phyloP scores from a whole-genome alignment of 345 rosid genomes.

The Rhodamnia argentea region DNA sequence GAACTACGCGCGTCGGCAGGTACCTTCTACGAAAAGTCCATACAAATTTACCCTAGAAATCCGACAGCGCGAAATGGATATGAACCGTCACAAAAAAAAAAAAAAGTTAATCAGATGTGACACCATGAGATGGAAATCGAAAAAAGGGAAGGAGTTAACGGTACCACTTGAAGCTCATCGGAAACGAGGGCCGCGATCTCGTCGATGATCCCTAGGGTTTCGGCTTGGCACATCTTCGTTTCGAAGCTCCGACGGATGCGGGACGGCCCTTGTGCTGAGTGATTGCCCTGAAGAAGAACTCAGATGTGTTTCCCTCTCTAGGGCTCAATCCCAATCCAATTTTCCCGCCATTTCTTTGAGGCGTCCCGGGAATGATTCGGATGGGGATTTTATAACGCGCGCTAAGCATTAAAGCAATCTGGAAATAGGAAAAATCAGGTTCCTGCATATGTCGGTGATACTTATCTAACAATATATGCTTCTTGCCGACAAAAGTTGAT shows the following conservation, averaged over 20 bases:
- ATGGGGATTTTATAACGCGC: not conserved
- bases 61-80: not conserved
- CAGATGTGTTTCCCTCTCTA: not conserved
- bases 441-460: too few species aligned
- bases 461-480: not conserved
- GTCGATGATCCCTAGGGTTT: slow-evolving; percentile 58
- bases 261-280: not conserved
- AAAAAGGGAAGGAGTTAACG: not conserved
- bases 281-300: not conserved
- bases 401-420: not conserved
- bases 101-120: not conserved
- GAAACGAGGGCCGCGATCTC: slow-evolving; percentile 69
- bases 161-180: slow-evolving; percentile 79
- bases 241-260: not conserved
- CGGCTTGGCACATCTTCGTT: slow-evolving; percentile 31
- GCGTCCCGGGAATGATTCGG: not conserved
- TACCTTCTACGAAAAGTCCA: not conserved
- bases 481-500: not conserved
- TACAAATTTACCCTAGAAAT: too few species aligned
- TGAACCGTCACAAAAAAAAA: not conserved
- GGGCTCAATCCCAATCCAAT: not conserved
- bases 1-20: not conserved
- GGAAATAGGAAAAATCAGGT: not conserved
- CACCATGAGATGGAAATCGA: not conserved
- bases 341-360: not conserved